Conservation (phyloP, 495 filamentous ascomycete genomes). For the Rhizodiscina lignyota region DNA sequence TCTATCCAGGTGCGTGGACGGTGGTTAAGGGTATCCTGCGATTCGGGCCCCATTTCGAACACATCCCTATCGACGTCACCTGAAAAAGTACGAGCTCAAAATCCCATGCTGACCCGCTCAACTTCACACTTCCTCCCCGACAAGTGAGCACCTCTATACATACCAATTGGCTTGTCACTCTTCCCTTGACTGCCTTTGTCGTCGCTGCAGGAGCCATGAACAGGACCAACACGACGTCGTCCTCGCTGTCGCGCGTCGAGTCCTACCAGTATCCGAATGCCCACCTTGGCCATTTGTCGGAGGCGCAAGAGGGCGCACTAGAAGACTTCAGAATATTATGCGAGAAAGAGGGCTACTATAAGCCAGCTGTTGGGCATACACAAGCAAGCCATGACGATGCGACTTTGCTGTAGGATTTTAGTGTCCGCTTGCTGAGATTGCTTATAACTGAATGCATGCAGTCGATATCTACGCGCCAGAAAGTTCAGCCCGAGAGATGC, state of each 20-base stretch:
- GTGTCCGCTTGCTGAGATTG: neutral
- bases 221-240: too few species aligned
- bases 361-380: constrained; percentile 25
- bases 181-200: too few species aligned
- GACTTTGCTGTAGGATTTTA: constrained; percentile 51
- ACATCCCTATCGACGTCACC: too few species aligned
- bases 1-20: too few species aligned
- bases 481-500: constrained; percentile 58
- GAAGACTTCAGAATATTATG: constrained; percentile 49
- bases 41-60: too few species aligned
- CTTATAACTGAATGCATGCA: constrained; percentile 18
- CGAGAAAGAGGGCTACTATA: constrained; percentile 49
- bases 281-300: constrained; percentile 57
- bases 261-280: constrained; percentile 30
- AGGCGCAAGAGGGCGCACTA: constrained; percentile 48
- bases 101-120: too few species aligned
- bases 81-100: too few species aligned
- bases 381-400: constrained; percentile 59
- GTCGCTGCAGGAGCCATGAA: too few species aligned
- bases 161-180: too few species aligned
- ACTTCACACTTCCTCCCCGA: too few species aligned
- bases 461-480: constrained; percentile 66
- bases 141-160: too few species aligned
- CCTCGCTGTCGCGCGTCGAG: constrained; percentile 8
- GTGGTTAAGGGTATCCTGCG: too few species aligned